phyloP scores from a whole-genome alignment of 2,329 filamentous ascomycete species.

The Microcyclosporella mali region DNA sequence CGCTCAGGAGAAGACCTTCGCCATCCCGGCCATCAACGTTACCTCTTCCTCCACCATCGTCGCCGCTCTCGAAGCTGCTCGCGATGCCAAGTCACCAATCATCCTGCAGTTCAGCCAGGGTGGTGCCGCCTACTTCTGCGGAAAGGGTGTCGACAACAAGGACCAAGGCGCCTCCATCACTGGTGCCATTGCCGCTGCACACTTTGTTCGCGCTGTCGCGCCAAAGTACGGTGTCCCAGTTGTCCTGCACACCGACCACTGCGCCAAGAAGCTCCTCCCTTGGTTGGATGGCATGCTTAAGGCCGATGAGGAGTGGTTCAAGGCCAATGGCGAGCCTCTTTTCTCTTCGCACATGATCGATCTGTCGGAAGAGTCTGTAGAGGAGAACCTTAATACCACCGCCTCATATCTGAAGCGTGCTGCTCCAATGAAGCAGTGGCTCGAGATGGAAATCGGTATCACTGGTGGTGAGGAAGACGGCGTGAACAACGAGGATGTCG shows the following conservation, averaged over 20 bases:
- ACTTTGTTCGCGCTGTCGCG: conserved; percentile 86
- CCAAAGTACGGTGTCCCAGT: conserved; percentile 85
- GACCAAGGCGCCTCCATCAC: conserved; percentile 85
- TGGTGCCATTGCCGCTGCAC: conserved; percentile 79
- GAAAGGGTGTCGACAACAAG: conserved; percentile 68
- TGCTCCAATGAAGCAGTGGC: conserved; percentile 96
- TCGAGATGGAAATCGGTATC: conserved; percentile 97
- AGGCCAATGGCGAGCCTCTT: conserved; percentile 82
- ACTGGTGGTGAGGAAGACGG: conserved; percentile 97
- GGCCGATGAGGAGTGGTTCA: conserved; percentile 92
- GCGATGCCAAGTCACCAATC: conserved; percentile 84
- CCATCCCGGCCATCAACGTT: conserved; percentile 70
- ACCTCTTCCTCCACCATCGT: conserved; percentile 87
- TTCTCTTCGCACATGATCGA: conserved; percentile 99
- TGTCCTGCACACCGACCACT: conserved; percentile 95
- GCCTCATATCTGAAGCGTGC: conserved; percentile 89
- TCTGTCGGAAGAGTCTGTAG: conserved; percentile 82
- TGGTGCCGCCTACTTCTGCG: conserved; percentile 61
- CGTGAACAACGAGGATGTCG: conserved; percentile 96
- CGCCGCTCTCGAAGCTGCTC: conserved; percentile 85
- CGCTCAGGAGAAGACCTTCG: conserved; percentile 78
- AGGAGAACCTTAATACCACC: conserved; percentile 88
- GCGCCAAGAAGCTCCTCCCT: conserved; percentile 97
- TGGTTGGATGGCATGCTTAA: conserved; percentile 96
- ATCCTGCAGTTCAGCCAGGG: conserved; percentile 92